Percentiles rank a stretch among this genome's conserved stretches.
Conservation (phyloP, 805 yeast species). For the Nematodospora valgi region DNA sequence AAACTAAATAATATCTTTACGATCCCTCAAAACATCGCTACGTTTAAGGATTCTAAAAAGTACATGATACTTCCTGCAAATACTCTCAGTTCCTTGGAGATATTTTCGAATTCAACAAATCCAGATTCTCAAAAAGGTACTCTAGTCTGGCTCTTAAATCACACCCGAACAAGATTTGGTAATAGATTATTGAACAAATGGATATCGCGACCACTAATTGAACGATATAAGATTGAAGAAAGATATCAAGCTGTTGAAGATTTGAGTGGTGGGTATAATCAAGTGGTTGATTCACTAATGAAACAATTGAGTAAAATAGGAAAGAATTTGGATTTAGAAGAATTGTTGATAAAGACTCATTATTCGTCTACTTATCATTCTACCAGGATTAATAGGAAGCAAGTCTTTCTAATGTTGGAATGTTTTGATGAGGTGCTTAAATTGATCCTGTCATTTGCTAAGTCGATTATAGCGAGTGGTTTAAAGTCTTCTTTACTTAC, state of each 20-base stretch:
- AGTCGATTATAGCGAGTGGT: conserved; percentile 28
- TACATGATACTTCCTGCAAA: conserved; percentile 61
- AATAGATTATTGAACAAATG: conserved; percentile 62
- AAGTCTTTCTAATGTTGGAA: conserved; percentile 27
- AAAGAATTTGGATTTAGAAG: conserved; percentile 30
- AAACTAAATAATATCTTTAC: conserved; percentile 54
- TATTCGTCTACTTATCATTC: conserved; percentile 24
- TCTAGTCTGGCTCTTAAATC: conserved; percentile 74
- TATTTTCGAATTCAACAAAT: conserved; percentile 65
- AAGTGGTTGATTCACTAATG: conserved; percentile 31
- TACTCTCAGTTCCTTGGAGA: conserved; percentile 69
- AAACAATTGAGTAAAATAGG: conserved; percentile 22
- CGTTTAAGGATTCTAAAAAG: conserved; percentile 46
- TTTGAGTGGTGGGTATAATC: conserved; percentile 25
- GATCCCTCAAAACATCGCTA: conserved; percentile 46
- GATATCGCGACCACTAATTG: conserved; percentile 69
- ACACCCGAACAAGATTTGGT: conserved; percentile 78
- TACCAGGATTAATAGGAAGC: conserved; percentile 29
- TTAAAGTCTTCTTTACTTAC: conserved; percentile 32
- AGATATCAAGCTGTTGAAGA: conserved; percentile 56
- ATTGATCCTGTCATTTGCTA: conserved; percentile 28
- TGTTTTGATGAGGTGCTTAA: conserved; percentile 25
- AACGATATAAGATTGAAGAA: conserved; percentile 50
- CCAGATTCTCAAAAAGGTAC: conserved; percentile 57
- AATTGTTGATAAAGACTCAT: conserved; percentile 34